Conservation (phyloP, 1,139 yeast genomes). For the Meyerozyma guilliermondii region DNA sequence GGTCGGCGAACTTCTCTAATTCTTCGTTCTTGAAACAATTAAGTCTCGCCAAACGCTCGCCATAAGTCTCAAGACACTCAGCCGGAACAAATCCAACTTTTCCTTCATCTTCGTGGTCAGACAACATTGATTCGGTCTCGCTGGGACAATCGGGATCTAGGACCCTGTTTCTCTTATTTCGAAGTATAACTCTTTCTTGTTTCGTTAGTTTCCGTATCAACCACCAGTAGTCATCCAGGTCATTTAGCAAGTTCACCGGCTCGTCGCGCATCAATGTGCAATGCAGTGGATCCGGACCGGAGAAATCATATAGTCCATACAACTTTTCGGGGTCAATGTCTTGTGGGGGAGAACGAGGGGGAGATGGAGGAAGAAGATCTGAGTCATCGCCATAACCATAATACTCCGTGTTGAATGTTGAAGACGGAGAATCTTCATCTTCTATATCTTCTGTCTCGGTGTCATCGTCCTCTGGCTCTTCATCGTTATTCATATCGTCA, state of each 20-base stretch:
- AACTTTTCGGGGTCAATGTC: conserved; percentile 81
- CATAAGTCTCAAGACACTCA: conserved; percentile 87
- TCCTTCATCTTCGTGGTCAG: conserved; percentile 41
- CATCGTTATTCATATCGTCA: conserved; percentile 11
- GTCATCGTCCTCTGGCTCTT: conserved; percentile 7
- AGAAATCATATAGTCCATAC: conserved; percentile 82
- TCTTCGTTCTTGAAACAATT: conserved; percentile 89
- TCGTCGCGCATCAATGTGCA: conserved; percentile 78
- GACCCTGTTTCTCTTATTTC: conserved; percentile 4
- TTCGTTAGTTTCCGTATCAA: conserved; percentile 61
- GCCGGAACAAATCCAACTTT: conserved; percentile 95
- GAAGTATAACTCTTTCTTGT: conserved; percentile 22
- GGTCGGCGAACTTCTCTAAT: conserved; percentile 33
- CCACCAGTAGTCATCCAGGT: conserved; percentile 97
- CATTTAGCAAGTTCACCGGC: conserved; percentile 76
- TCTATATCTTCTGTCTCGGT: conserved; percentile 8
- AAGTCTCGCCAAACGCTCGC: conserved; percentile 83
- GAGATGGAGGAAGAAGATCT: conserved; percentile 45
- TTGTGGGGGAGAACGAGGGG: conserved; percentile 77
- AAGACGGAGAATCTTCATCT: background rate
- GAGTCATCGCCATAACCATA: conserved; percentile 10
- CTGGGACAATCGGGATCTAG: background rate
- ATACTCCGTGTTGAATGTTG: background rate
- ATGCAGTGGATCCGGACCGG: conserved; percentile 93
- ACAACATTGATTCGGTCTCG: conserved; percentile 2